These are phyloP conservation scores for Trametes cubensis DNA, from an alignment of 768 basidiomycete genomes.

Conservation along the genomic window DNA sequence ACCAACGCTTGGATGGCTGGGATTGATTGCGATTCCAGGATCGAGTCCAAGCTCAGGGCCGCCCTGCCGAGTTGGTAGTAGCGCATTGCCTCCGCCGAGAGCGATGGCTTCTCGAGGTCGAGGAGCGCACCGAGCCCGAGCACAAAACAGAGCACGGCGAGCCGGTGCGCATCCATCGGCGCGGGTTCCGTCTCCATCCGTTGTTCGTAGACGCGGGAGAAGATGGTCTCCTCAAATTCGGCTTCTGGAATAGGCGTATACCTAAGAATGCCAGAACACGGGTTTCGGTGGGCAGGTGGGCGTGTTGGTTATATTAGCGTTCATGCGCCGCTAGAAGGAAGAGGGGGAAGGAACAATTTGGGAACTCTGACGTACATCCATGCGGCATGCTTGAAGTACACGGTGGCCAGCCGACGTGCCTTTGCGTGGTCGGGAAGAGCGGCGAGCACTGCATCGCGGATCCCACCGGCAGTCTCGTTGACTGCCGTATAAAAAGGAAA, in stretches of 20 bases:
- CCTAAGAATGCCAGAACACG: conserved; percentile 39
- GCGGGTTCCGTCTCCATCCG: conserved; percentile 24
- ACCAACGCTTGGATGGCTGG: conserved; percentile 68
- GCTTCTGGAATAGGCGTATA: conserved; percentile 65
- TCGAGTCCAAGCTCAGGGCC: conserved; percentile 60
- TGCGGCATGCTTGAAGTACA: conserved; percentile 68
- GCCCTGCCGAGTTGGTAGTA: conserved; percentile 65
- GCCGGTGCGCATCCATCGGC: conserved; percentile 51
- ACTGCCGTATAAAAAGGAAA: conserved; percentile 57
- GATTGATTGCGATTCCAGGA: conserved; percentile 66
- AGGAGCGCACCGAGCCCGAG: conserved; percentile 65
- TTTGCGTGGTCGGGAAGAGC: conserved; percentile 46
- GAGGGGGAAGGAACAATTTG: not conserved
- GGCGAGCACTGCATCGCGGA: conserved; percentile 48
- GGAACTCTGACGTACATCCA: conserved; percentile 58
- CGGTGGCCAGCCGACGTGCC: conserved; percentile 44
- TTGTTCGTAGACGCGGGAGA: conserved; percentile 55
- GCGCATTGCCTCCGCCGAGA: conserved; percentile 56
- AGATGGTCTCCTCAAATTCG: conserved; percentile 57
- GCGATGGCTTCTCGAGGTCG: conserved; percentile 57
- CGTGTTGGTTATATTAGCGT: not conserved
- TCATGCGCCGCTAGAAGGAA: conserved; percentile 6
- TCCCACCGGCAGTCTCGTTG: conserved; percentile 44
- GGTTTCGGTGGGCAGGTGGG: not conserved
- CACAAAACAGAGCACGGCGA: conserved; percentile 65